Conservation (phyloP, 2,329 filamentous ascomycete genomes). For the Thelonectria olida region DNA sequence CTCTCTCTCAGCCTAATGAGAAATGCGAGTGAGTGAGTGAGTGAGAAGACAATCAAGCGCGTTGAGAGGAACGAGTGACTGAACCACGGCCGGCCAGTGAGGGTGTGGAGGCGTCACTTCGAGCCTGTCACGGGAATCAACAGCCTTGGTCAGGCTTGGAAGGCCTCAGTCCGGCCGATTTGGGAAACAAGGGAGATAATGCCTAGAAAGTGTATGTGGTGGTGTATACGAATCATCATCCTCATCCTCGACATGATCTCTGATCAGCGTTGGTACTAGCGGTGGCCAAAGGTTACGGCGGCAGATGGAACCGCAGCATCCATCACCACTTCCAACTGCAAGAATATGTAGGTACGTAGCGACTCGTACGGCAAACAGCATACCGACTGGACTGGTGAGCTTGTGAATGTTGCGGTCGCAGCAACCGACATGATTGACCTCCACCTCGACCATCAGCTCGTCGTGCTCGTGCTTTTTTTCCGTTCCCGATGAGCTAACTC, state of each 20-base stretch:
- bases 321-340: conserved; percentile 15
- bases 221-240: conserved; percentile 18
- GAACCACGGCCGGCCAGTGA: conserved; percentile 25
- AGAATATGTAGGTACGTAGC: conserved; percentile 4
- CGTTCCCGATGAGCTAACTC: conserved; percentile 23
- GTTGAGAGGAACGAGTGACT: conserved; percentile 1
- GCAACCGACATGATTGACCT: conserved; percentile 15
- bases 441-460: conserved; percentile 17
- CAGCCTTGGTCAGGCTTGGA: conserved; percentile 37
- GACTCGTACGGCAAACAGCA: conserved; percentile 7
- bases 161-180: conserved; percentile 34
- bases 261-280: conserved; percentile 12
- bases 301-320: conserved; percentile 19
- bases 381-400: neutral
- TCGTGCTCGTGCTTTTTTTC: conserved; percentile 8
- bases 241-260: conserved; percentile 12
- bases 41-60: neutral
- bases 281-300: conserved; percentile 18
- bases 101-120: conserved; percentile 39
- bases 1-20: neutral
- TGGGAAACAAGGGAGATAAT: conserved; percentile 27
- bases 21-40: conserved; percentile 20
- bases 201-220: conserved; percentile 2
- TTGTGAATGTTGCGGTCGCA: conserved; percentile 11
- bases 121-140: conserved; percentile 24